Conservation (phyloP, 2,329 filamentous ascomycete species). For the Pseudogymnoascus sp. region DNA sequence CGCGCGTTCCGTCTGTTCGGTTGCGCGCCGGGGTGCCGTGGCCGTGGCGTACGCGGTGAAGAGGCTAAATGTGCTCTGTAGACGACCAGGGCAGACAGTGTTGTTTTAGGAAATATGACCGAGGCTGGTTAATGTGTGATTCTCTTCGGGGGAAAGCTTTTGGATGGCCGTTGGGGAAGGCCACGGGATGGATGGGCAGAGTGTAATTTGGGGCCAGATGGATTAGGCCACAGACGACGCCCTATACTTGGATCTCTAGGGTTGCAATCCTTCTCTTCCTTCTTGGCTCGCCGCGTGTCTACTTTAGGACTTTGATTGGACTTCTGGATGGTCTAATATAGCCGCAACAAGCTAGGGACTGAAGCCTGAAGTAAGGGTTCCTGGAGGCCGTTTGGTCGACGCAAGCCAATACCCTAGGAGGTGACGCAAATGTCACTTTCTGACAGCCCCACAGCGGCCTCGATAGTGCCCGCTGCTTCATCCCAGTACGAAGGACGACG, state of each 20-base stretch:
- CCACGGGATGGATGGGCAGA: neutral
- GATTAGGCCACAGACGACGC: neutral
- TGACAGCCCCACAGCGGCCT: neutral
- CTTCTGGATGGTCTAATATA: neutral
- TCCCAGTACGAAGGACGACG: neutral
- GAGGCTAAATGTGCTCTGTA: neutral
- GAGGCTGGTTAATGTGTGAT: neutral
- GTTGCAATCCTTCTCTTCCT: neutral
- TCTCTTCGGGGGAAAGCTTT: neutral
- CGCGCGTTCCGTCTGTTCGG: neutral
- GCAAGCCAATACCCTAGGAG: neutral
- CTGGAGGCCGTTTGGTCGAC: neutral
- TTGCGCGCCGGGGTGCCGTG: neutral
- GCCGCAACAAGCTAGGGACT: neutral
- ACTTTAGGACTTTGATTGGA: neutral
- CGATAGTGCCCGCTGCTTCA: slow-evolving; percentile 1
- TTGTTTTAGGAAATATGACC: neutral
- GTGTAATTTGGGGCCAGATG: neutral
- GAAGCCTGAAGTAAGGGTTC: neutral
- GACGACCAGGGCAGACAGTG: neutral
- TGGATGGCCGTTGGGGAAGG: neutral
- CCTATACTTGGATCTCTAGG: neutral
- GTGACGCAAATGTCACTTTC: neutral
- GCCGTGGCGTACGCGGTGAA: neutral
- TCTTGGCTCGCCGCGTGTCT: neutral